Evolutionary conservation across 257 asterid species (phyloP), one percentile per base, ranked within the genome.

Genomic region (Echites panduratus): DNA sequence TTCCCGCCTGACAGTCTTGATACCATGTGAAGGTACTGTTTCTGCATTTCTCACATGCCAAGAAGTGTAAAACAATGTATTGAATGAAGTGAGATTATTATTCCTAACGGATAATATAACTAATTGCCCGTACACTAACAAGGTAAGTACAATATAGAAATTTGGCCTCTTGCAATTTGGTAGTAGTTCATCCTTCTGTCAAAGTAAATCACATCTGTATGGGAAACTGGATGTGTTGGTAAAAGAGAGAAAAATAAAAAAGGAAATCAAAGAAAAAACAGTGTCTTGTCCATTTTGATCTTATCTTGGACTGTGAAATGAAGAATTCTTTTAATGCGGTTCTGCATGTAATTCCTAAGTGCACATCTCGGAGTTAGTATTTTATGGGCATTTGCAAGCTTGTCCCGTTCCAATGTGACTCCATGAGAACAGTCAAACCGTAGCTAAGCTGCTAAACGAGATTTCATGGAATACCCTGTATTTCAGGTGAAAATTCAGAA

Each of bases 401-500:
- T n/a, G 73, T 52, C 64, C 45, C 41, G 13, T 12, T 45, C 13
- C 24, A 16, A 14, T 13, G 56, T 19, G 26, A 52, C 58, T 17
- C n/a, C n/a, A n/a, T 52, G 26, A 52, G 58, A 19, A 6, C 20
- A 1, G 3, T 52, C 26, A 20, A 52, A 52, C 43, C 5, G 26
- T 17, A 19, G 58, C 9, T 9, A 7, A 8, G 22, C 7, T 44
- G 22, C 45, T 43, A 5, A 41, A 14, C 41, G 47, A 40, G 16
- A 47, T 27, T 49, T 12, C 1, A 5, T 62, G 68, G 16, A 29
- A 14, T 27, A 5, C 4, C 12, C 19, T 67, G n/a, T 9, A 54
- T 50, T 66, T 58, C 86, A 95, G 99, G 97, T 95, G 87, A 95
- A 95, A 82, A 84, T 95, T 64, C 92, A 95, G 85, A 95, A 82